Base-by-base conservation (phyloP, 192 early-diverging fungal species). In the Gonapodya prolifera region DNA sequence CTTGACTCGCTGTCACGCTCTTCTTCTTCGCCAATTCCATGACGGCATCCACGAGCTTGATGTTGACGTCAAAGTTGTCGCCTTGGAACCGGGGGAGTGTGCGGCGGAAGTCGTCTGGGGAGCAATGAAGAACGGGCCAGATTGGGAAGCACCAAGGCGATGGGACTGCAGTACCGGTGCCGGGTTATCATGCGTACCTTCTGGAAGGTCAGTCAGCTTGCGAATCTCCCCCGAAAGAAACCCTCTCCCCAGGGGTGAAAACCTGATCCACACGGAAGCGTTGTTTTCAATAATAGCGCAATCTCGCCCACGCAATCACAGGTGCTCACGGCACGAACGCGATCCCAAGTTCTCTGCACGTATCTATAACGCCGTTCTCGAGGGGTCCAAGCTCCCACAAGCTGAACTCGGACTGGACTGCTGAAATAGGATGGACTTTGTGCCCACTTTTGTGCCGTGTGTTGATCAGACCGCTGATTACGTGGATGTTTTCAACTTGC, bases 291-390 rank as follows among this genome's bases (percentile, higher is more conserved):
- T 61, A 61, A 16, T 61, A 23, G 8, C 8, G 45, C 8, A 61
- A 61, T 8, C 8, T 23, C 45, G 8, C 45, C 8, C 45, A 23
- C 45, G 23, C 8, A 61, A 61, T 61, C 8, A n/a, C 35, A 18
- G 33, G 31, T 0, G 31, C 85, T 77, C 13, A 84, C 0, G 83
- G 78, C 36, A 85, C 78, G 30, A 85, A 79, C 33, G 82, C 90
- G 61, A 94, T 83, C 35, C 91, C 90, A 1, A 93, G 85, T 78
- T 92, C 90, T 71, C 90, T 86, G 80, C 92, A 93, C 18, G 89
- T 81, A 33, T 89, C 84, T 29, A 93, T 85, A 31, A 93, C 76
- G 0, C 89, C 92, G 69, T 91, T 86, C 1, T 80, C 86, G 81
- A 92, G 89, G n/a, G 91, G 89, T 36, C 88, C 83, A 8, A 84